Base-by-base conservation (phyloP, 2,329 filamentous ascomycete genomes). In the Chaetothyriales sp. region DNA sequence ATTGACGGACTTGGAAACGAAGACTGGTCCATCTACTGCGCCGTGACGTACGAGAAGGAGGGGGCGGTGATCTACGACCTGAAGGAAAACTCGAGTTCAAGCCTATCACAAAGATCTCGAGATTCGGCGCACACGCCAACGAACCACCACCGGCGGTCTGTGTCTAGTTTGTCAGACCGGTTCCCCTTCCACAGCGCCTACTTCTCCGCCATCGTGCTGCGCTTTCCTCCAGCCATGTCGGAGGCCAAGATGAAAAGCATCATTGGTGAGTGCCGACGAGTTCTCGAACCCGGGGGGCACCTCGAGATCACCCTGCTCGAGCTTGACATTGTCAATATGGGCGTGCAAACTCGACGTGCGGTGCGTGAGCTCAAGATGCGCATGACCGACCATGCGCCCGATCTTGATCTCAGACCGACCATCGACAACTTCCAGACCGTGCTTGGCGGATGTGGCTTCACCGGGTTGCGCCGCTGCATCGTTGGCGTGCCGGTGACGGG, bases 1-100 rank as follows among this genome's bases (percentile, higher is more conserved):
- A 68, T 75, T 46, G 72, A 75, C 55, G 72, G 72, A 10, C 62
- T 75, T 18, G 72, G 71, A n/a, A 74, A 73, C 50, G 71, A 73
- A 50, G 72, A 75, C 53, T 75, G 72, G 72, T 74, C 72, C 7
- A 74, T 73, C 57, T 74, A 75, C 57, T 74, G 72, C 58, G 70
- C 72, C 13, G 62, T 74, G 47, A 73, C 71, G 1, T 74, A 74
- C 50, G 69, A 70, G 5, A 45, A 49, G 13, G 52, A 55, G 43
- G 65, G 66, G 51, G 70, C 70, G 0, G 66, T 67, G 19, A 65
- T 75, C 2, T 73, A 74, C 58, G 71, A 67, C 49, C 60, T 75
- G 33, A 59, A 58, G 28, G 65, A 66, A 18, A 65, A 64, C 4
- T 54, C 68, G 66, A 47, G 28, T 13, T 28, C 22, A 18, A 9